These are phyloP conservation scores for Cynanchum wilfordii DNA, from an alignment of 257 asterid species.

Conservation along the genomic window DNA sequence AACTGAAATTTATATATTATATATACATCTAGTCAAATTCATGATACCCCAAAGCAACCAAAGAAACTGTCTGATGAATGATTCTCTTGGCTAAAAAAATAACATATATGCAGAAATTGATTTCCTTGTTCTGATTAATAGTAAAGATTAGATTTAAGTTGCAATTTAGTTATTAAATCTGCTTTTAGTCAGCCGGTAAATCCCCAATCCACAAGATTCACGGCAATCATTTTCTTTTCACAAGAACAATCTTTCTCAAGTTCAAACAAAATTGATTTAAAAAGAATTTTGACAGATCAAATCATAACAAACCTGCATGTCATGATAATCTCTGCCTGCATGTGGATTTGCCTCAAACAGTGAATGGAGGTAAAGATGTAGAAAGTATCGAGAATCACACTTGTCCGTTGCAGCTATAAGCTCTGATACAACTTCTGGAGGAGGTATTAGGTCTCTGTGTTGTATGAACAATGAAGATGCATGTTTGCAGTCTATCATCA, in stretches of 20 bases:
- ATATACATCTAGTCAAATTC: background rate
- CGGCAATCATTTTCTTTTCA: background rate
- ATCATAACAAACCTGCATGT: slow-evolving; percentile 74
- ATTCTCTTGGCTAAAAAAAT: too few species aligned
- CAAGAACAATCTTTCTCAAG: background rate
- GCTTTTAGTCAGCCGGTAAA: background rate
- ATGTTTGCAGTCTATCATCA: slow-evolving; percentile 85
- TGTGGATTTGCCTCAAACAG: slow-evolving; percentile 72
- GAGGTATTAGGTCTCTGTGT: slow-evolving; percentile 55
- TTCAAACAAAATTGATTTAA: slow-evolving; percentile 6
- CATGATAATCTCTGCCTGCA: slow-evolving; percentile 93
- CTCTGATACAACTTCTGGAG: slow-evolving; percentile 85
- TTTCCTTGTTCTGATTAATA: too few species aligned
- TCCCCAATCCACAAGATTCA: background rate
- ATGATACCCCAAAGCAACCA: too few species aligned
- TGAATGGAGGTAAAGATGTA: slow-evolving; percentile 72
- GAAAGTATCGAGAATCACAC: slow-evolving; percentile 57
- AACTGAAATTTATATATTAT: background rate
- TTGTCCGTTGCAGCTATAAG: slow-evolving; percentile 59
- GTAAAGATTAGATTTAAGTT: too few species aligned
- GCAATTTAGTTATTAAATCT: background rate
- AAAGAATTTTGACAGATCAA: slow-evolving; percentile 1
- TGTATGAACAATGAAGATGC: slow-evolving; percentile 77
- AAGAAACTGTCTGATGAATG: too few species aligned
- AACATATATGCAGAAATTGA: too few species aligned